Conservation (phyloP, 2,329 filamentous ascomycete genomes). For the Aspergillus chevalieri region DNA sequence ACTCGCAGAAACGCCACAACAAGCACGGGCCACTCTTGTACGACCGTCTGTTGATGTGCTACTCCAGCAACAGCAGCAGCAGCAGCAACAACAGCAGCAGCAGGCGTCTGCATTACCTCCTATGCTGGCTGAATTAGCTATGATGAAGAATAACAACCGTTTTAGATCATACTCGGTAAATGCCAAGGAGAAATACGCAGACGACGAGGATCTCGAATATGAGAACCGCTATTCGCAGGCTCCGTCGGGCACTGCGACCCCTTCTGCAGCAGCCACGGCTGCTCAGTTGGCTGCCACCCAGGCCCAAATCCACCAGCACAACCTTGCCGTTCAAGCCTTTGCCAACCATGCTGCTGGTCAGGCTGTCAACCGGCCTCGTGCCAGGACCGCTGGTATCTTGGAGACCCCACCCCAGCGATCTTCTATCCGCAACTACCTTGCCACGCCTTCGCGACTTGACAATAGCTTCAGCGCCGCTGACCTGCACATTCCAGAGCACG, state of each 20-base stretch:
- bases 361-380: slow-evolving; percentile 73
- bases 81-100: slow-evolving; percentile 39
- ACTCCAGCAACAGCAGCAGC: slow-evolving; percentile 48
- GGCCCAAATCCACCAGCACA: slow-evolving; percentile 76
- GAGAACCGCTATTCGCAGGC: slow-evolving; percentile 52
- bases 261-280: slow-evolving; percentile 51
- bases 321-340: slow-evolving; percentile 87
- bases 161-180: slow-evolving; percentile 98
- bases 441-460: slow-evolving; percentile 68
- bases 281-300: slow-evolving; percentile 57
- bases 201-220: slow-evolving; percentile 76
- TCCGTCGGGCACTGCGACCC: slow-evolving; percentile 56
- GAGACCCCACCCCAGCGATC: slow-evolving; percentile 65
- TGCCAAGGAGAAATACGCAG: slow-evolving; percentile 93
- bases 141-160: slow-evolving; percentile 73
- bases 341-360: slow-evolving; percentile 61
- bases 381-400: slow-evolving; percentile 83
- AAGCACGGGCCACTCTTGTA: slow-evolving; percentile 65
- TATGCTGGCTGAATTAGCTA: slow-evolving; percentile 68
- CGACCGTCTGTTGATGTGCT: slow-evolving; percentile 51
- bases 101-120: slow-evolving; percentile 48
- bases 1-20: slow-evolving; percentile 86
- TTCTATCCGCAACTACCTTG: slow-evolving; percentile 66
- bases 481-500: slow-evolving; percentile 65
- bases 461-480: slow-evolving; percentile 71